Base-by-base conservation (phyloP, 192 early-diverging fungal species). In the Coemansia sp. region DNA sequence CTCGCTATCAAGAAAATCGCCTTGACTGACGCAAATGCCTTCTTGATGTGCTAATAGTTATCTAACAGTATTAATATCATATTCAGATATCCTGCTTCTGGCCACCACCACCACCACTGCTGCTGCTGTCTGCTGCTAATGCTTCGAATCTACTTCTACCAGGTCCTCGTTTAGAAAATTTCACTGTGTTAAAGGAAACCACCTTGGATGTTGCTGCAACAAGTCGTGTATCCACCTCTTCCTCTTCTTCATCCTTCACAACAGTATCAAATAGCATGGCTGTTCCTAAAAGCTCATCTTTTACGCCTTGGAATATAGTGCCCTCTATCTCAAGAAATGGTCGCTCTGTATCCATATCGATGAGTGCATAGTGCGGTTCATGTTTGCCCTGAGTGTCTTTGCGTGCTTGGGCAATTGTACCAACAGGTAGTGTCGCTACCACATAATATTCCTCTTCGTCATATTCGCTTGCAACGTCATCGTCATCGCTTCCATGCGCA, bases 321-420 rank as follows among this genome's bases (percentile, higher is more conserved):
- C 76, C 76, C 22, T 79, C 76, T 23, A 79, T 56, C 54, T 79
- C 76, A 5, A 79, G 57, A 49, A 79, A 44, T 19, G 76, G 76
- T 4, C 53, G 58, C 10, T 73, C 67, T 5, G 76, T 62, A 30
- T 70, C 76, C 16, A 73, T 30, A 26, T 72, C 76, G n/a, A 79
- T 62, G 3, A 79, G 23, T 32, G 76, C 70, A 44, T 73, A 79
- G 22, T 73, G 52, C 19, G 70, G 58, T 14, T 25, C 55, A 41
- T 53, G 25, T 5, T n/a, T 28, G 14, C 22, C 23, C 8, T n/a
- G n/a, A 12, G 65, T 54, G 6, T 19, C 49, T 0, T 38, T 22
- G 5, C 61, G 50, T 2, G 64, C 64, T 16, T 56, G 41, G 3
- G 16, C 54, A 14, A 73, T 27, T 3, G 66, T 48, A 27, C 30